Conservation (phyloP, 2,329 filamentous ascomycete species). For the Pseudogymnoascus destructans region DNA sequence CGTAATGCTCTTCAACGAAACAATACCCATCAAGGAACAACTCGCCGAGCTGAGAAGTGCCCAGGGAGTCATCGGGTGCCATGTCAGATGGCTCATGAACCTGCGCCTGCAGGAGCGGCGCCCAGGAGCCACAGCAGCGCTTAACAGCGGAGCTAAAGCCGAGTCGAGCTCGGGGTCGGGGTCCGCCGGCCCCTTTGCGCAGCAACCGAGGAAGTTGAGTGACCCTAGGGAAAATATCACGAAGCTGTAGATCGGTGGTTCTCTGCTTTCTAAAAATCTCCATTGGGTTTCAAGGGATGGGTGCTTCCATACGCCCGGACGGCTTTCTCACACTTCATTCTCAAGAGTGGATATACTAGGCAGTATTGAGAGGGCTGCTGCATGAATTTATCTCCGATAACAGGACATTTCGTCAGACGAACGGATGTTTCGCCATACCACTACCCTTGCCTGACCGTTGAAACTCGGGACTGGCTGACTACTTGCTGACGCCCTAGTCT, state of each 20-base stretch:
- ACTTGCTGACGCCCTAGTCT: neutral
- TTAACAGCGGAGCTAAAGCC: constrained; percentile 11
- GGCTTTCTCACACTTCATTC: neutral
- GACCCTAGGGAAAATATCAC: constrained; percentile 20
- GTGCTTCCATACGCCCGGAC: neutral
- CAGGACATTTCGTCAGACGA: neutral
- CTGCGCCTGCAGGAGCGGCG: constrained; percentile 23
- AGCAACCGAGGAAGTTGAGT: constrained; percentile 16
- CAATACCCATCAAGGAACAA: constrained; percentile 48
- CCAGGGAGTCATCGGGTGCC: constrained; percentile 26
- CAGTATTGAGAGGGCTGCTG: neutral
- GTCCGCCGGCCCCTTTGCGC: constrained; percentile 4
- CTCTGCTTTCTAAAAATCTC: neutral
- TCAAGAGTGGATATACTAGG: neutral
- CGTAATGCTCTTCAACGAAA: constrained; percentile 48
- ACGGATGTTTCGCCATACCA: neutral
- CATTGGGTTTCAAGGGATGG: neutral
- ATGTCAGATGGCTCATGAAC: constrained; percentile 27
- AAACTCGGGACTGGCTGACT: neutral
- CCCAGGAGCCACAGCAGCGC: constrained; percentile 15
- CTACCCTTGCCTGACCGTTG: neutral
- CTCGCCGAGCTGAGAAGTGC: constrained; percentile 36
- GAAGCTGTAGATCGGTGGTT: constrained; percentile 14
- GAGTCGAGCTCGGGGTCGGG: constrained; percentile 9
- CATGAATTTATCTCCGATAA: neutral